Base-by-base conservation (phyloP, 495 filamentous ascomycete genomes). In the Podospora pseudopauciseta region DNA sequence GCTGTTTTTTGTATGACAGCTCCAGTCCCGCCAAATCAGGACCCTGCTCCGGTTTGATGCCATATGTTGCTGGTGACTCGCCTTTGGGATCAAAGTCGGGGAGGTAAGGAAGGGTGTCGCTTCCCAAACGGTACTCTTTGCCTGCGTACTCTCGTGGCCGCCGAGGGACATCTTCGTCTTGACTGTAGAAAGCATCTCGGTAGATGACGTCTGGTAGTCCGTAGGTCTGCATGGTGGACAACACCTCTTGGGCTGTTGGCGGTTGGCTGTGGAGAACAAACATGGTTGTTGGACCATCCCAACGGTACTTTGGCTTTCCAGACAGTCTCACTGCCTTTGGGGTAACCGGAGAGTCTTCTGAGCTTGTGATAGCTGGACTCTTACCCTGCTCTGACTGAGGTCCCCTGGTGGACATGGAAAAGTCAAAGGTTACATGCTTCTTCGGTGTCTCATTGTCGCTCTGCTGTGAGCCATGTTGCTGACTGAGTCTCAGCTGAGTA, bases 161-260 rank as follows among this genome's bases (percentile, higher is more conserved):
- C 49, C 91, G 85, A 7, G 96, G 96, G 3, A 97, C 91, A 79
- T 99, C 95, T 65, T 79, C 83, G 64, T 94, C 91, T n/a, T 92
- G 82, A 68, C 92, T 91, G 73, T 97, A 98, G 72, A 89, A 93
- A 18, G 94, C 88, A 73, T 93, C 90, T 74, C 92, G 91, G 70
- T 97, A 96, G 60, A 97, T 84, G 26, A 91, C 82, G 57, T 69
- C 71, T 1, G 83, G 83, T 5, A 81, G 73, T 72, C 71, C 78
- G 70, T 72, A 77, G 32, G 62, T 74, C 58, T 79, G 70, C 78
- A 85, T 80, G 15, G 79, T 82, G n/a, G 78, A 80, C 7, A 75
- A 60, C 1, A 85, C 77, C 53, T 80, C 81, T 57, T 70, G 62
- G 2, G 26, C 62, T 5, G 80, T 76, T 0, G 84, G 84, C 20